Conservation (phyloP, 176 grass and related monocot species). For the Thinopyrum elongatum region DNA sequence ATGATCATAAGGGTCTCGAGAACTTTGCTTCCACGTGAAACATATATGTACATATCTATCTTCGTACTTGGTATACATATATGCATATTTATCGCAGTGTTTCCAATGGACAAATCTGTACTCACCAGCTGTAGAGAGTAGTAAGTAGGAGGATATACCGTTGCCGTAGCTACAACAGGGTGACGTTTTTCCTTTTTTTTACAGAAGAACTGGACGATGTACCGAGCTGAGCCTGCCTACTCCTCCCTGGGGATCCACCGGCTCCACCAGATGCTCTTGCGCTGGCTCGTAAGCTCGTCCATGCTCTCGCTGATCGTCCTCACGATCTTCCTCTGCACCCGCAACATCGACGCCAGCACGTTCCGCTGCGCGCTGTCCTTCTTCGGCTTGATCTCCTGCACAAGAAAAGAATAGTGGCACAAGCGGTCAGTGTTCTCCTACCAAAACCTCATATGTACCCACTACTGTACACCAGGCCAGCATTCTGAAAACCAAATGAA, state of each 20-base stretch:
- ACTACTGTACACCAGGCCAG: neutral
- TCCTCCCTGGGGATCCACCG: conserved; percentile 94
- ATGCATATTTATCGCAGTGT: neutral
- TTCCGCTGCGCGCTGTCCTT: conserved; percentile 65
- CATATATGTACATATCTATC: conserved; percentile 41
- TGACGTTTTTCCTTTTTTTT: neutral
- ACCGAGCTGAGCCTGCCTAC: conserved; percentile 39
- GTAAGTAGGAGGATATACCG: neutral
- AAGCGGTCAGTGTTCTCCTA: neutral
- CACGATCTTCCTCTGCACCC: conserved; percentile 71
- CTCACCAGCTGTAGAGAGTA: conserved; percentile 21
- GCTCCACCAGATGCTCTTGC: conserved; percentile 99
- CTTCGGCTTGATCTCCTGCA: conserved; percentile 83
- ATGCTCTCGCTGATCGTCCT: conserved; percentile 88
- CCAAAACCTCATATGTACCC: neutral
- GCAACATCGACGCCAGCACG: conserved; percentile 70
- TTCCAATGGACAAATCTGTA: conserved; percentile 21
- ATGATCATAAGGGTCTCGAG: neutral
- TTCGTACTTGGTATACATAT: neutral
- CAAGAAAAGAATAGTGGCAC: neutral
- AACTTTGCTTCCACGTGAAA: neutral
- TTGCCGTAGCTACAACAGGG: conserved; percentile 15
- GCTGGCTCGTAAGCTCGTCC: conserved; percentile 56
- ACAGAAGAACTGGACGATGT: conserved; percentile 9
- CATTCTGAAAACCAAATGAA: neutral